Base-by-base conservation (phyloP, 1,284 basidiomycete genomes). In the Anthracocystis walkeri region DNA sequence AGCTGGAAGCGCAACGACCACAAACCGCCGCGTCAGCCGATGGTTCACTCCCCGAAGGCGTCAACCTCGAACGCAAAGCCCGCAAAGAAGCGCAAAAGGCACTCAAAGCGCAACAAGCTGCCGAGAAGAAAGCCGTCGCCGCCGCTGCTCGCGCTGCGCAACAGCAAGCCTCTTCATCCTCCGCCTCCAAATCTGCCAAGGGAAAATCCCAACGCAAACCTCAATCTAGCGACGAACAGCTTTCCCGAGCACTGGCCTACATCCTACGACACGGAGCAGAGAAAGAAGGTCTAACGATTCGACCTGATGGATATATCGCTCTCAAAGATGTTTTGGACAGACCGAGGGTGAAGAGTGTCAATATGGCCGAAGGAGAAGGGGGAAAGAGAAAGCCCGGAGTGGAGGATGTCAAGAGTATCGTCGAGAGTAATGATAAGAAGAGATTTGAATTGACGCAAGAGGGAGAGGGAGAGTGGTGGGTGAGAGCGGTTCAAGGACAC, bases 401-500 rank as follows among this genome's bases (percentile, higher is more conserved):
- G 20, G 54, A 74, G 11, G 82, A 84, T 49, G 73, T 84, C 10
- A 20, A 45, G 49, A 23, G 23, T 11, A 61, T 81, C 6, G 81
- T 81, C 5, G 52, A 65, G 35, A 53, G 53, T 16, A 82, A 81
- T 58, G 82, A 76, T 42, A 84, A 84, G 65, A 79, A 84, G 62
- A 54, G 83, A 7, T 84, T 83, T 62, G 80, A 83, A 51, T 27
- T 79, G 23, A 35, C 6, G 64, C 81, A 10, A 85, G 87, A 69
- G 23, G 38, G 21, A 4, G 45, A 48, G 7, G 56, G 33, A 14
- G 59, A 61, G 25, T 95, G 91, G 90, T 56, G 77, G 53, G 65
- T 84, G 25, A 95, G 94, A 51, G 96, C 96, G 0, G 94, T 93
- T 70, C 96, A 98, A 86, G 97, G 96, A 0, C 96, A 98, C 86